A percentile compares a stretch with the other conserved stretches of the same genome.
Conservation (phyloP, 1,284 basidiomycete species). For the Cutaneotrichosporon daszewskae region DNA sequence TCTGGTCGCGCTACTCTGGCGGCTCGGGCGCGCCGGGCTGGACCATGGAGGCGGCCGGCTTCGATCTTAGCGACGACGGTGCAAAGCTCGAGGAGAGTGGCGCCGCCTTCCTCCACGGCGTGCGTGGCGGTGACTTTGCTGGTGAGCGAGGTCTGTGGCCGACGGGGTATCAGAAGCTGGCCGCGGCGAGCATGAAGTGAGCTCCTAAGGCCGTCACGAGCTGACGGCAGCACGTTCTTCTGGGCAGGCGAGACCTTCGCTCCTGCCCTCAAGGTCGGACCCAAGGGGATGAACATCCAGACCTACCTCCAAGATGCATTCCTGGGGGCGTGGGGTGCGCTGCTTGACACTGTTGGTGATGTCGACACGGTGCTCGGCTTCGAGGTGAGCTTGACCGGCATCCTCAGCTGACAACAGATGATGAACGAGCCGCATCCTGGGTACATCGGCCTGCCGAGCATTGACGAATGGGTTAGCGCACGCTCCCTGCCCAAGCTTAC, state of each 20-base stretch:
- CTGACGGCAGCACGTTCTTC: constrained; percentile 60
- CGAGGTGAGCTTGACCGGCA: constrained; percentile 55
- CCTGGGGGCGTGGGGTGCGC: constrained; percentile 66
- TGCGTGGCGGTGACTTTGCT: constrained; percentile 51
- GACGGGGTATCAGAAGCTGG: constrained; percentile 75
- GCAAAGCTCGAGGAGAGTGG: constrained; percentile 67
- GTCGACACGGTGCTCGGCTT: constrained; percentile 81
- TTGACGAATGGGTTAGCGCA: constrained; percentile 63
- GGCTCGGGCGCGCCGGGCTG: constrained; percentile 90
- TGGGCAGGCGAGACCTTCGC: constrained; percentile 84
- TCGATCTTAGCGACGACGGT: constrained; percentile 56
- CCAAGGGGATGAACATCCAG: constrained; percentile 61
- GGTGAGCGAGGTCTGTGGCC: constrained; percentile 78
- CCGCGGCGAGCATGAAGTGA: constrained; percentile 79
- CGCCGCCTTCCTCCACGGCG: constrained; percentile 75
- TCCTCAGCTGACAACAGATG: constrained; percentile 52
- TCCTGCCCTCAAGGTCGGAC: constrained; percentile 61
- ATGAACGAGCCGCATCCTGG: constrained; percentile 97
- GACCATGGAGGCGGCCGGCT: constrained; percentile 75
- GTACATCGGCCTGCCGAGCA: constrained; percentile 73
- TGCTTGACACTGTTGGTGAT: constrained; percentile 65
- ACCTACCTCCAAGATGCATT: constrained; percentile 77
- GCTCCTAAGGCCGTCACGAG: constrained; percentile 44
- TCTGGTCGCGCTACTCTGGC: constrained; percentile 91
- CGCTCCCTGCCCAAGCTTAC: background rate